Evolutionary conservation across 2,329 filamentous ascomycete genomes (phyloP).

Genomic region (Fusarium ramigenum): DNA sequence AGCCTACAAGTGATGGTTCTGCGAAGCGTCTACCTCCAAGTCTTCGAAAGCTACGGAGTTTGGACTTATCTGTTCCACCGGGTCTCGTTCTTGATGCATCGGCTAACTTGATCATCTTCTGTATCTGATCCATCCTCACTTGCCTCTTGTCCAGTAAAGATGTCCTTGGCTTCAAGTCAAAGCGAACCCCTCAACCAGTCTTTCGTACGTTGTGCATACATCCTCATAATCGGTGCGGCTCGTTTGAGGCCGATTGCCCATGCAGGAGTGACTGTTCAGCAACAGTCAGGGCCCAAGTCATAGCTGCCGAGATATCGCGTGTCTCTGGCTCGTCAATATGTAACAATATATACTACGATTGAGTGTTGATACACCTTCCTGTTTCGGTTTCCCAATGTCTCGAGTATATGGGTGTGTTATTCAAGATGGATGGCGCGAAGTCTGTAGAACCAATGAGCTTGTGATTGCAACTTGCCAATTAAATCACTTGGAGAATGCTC

Average conservation of each 20-base stretch:
- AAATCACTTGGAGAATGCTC: background rate
- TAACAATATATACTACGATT: background rate
- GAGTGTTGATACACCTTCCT: background rate
- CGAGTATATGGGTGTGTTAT: background rate
- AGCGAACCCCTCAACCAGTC: background rate
- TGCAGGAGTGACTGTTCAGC: no score
- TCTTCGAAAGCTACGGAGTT: background rate
- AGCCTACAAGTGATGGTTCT: no score
- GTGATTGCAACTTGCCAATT: background rate
- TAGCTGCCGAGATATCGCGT: fast-evolving
- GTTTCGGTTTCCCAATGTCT: background rate
- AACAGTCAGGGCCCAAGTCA: no score
- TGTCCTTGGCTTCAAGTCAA: background rate
- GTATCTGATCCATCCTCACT: background rate
- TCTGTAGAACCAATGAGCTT: background rate
- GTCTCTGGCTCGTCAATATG: no score
- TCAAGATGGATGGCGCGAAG: no score
- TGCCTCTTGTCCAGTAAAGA: background rate
- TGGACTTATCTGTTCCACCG: background rate
- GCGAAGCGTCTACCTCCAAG: fast-evolving
- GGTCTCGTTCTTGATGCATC: fast-evolving
- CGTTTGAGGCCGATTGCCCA: background rate
- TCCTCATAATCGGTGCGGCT: background rate
- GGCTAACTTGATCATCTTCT: background rate
- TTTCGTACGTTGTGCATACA: background rate